Evolutionary conservation across 495 filamentous ascomycete genomes (phyloP).

Genomic region (Penicillium cataractarum): DNA sequence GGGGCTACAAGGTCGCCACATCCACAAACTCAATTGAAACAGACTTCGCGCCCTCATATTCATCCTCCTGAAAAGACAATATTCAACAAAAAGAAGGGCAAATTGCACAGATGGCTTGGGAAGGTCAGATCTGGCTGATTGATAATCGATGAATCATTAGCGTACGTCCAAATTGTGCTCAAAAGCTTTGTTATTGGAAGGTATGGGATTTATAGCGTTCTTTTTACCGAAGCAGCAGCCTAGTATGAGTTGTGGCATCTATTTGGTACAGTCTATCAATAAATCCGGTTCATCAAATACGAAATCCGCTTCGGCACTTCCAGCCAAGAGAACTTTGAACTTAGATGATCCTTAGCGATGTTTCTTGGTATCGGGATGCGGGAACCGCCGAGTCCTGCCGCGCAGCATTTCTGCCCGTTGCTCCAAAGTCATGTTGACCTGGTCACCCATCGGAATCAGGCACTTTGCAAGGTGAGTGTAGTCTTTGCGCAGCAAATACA

Average conservation of each 20-base stretch:
- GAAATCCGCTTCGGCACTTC: not conserved
- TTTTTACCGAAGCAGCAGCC: not conserved
- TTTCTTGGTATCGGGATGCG: conserved; percentile 55
- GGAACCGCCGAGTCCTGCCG: conserved; percentile 62
- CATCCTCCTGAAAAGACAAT: not conserved
- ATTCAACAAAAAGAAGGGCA: not conserved
- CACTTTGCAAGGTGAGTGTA: conserved; percentile 64
- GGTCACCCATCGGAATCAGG: conserved; percentile 70
- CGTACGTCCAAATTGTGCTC: not conserved
- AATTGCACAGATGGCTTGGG: not conserved
- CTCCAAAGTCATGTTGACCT: conserved; percentile 61
- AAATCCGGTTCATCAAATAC: not conserved
- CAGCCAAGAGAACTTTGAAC: not conserved
- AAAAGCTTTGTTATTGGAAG: not conserved
- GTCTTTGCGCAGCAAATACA: conserved; percentile 62
- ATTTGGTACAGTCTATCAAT: conserved; percentile 3
- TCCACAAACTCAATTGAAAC: not conserved
- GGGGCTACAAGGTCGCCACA: not conserved
- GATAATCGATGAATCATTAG: not conserved
- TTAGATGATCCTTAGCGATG: conserved; percentile 21
- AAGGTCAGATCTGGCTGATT: not conserved
- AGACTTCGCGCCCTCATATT: no score
- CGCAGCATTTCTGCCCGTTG: conserved; percentile 65
- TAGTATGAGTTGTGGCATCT: not conserved
- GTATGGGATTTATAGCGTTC: not conserved